Conservation (phyloP, 768 basidiomycete species). For the Neoboletus subvelutipes region DNA sequence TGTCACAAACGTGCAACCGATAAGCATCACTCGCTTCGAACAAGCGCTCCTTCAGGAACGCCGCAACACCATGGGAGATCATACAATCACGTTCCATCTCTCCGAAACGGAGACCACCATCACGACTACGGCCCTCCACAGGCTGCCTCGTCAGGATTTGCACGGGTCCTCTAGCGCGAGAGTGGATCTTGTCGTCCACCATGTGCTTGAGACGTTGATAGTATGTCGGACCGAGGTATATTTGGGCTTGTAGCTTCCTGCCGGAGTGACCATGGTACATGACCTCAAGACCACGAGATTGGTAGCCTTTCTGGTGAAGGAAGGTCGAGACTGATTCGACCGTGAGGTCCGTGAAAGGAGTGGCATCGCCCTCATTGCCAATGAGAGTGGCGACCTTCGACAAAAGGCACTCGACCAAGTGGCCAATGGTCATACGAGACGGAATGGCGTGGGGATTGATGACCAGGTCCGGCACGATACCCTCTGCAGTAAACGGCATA, state of each 20-base stretch:
- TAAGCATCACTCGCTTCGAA: slow-evolving; percentile 94
- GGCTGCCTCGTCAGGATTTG: slow-evolving; percentile 98
- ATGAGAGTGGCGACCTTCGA: slow-evolving; percentile 96
- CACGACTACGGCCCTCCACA: slow-evolving; percentile 97
- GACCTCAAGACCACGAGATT: slow-evolving; percentile 94
- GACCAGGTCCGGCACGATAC: slow-evolving; percentile 94
- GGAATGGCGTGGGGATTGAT: slow-evolving; percentile 99
- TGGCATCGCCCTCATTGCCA: slow-evolving; percentile 97
- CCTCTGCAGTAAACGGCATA: slow-evolving; percentile 98
- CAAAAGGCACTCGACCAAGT: slow-evolving; percentile 96
- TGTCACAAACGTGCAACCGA: slow-evolving; percentile 93
- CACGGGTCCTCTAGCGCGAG: slow-evolving; percentile 93
- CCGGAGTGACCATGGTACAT: slow-evolving; percentile 99
- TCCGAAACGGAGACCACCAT: slow-evolving; percentile 98
- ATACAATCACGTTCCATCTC: slow-evolving; percentile 99
- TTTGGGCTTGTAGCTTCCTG: slow-evolving; percentile 95
- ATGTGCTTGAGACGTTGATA: slow-evolving; percentile 99
- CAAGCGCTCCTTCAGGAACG: slow-evolving; percentile 95
- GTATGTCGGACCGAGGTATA: slow-evolving; percentile 98
- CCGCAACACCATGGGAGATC: slow-evolving; percentile 99
- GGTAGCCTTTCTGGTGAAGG: slow-evolving; percentile 88
- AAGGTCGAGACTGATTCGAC: slow-evolving; percentile 97
- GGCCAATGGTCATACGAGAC: slow-evolving; percentile 99
- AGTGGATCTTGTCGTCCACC: slow-evolving; percentile 99
- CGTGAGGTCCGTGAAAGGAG: slow-evolving; percentile 97